Base-by-base conservation (phyloP, 352 stramenopile genomes). In the Phytophthora sojae region DNA sequence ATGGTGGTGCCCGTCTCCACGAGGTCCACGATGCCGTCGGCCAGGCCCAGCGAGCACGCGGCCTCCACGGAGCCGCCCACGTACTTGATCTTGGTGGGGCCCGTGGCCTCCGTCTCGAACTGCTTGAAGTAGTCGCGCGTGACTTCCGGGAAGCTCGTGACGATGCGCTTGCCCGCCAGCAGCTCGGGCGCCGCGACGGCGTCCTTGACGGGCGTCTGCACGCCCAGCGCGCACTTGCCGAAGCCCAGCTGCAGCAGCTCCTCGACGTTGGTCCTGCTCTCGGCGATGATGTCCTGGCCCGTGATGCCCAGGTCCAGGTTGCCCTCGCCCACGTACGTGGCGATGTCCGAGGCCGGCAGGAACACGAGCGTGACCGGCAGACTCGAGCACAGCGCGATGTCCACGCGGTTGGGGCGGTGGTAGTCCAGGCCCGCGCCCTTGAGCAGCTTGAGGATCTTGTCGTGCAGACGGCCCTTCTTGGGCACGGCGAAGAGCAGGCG, bases 1-100 rank as follows among this genome's bases (percentile, higher is more conserved):
- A 99, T 99, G 26, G 98, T 99, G 37, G 98, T 99, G 29, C 98
- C 98, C 11, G 97, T 99, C 83, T 99, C 98, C 14, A 99, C 97
- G 26, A 99, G 85, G 88, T 99, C 98, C 29, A 99, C 97, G 64
- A 99, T 98, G 50, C 96, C 98, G 78, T 99, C 98, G 14, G 97
- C 98, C 37, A 99, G 74, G 7, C 98, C 98, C n/a, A 99, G 86
- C 11, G 95, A 95, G 69, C 97, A 99, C 7, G 97, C 97, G 1
- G 97, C 97, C 74, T 99, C 98, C 25, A 99, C 98, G 15, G 95
- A 99, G n/a, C 98, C 98, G 0, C 95, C 99, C 30, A 99, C 96
- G 82, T 98, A 99, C 74, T 96, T 97, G 73, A 99, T 97, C 67
- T 94, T 94, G 54, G 91, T 91, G 35, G 73, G 82, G 12, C 76